Conservation (phyloP, 1,284 basidiomycete genomes). For the Amylostereum areolatum region DNA sequence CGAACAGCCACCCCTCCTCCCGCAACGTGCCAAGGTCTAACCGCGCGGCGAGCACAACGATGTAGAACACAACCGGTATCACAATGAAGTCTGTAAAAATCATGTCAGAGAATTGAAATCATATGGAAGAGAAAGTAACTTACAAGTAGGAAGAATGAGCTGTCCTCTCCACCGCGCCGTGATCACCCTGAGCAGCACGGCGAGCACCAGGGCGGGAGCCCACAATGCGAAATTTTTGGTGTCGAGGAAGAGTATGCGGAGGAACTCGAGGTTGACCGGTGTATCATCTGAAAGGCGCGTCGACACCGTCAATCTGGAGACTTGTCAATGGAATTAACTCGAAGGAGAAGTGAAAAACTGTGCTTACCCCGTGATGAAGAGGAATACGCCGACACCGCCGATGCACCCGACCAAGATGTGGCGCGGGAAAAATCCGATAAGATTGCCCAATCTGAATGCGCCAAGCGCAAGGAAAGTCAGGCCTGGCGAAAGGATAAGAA, state of each 20-base stretch:
- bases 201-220: slow-evolving; percentile 73
- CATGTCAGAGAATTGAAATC: neutral
- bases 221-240: slow-evolving; percentile 64
- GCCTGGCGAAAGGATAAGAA: slow-evolving; percentile 32
- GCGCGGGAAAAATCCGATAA: slow-evolving; percentile 95
- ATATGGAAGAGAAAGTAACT: slow-evolving; percentile 22
- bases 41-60: slow-evolving; percentile 61
- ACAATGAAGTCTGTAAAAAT: slow-evolving; percentile 67
- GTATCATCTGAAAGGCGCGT: slow-evolving; percentile 79
- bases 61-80: slow-evolving; percentile 84
- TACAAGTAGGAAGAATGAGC: slow-evolving; percentile 86
- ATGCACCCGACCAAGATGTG: slow-evolving; percentile 96
- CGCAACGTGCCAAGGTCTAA: slow-evolving; percentile 63
- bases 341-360: neutral
- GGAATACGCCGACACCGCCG: slow-evolving; percentile 92
- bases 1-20: slow-evolving; percentile 83
- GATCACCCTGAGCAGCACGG: slow-evolving; percentile 75
- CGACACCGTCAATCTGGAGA: slow-evolving; percentile 70
- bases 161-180: slow-evolving; percentile 83
- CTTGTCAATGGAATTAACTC: neutral
- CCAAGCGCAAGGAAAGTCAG: slow-evolving; percentile 88
- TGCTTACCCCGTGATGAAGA: slow-evolving; percentile 79
- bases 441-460: slow-evolving; percentile 72
- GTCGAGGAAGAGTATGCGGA: slow-evolving; percentile 60
- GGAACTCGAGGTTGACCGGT: slow-evolving; percentile 54